Evolutionary conservation across 2,329 filamentous ascomycete species (phyloP).

Genomic region (Plectosphaerella sp.): DNA sequence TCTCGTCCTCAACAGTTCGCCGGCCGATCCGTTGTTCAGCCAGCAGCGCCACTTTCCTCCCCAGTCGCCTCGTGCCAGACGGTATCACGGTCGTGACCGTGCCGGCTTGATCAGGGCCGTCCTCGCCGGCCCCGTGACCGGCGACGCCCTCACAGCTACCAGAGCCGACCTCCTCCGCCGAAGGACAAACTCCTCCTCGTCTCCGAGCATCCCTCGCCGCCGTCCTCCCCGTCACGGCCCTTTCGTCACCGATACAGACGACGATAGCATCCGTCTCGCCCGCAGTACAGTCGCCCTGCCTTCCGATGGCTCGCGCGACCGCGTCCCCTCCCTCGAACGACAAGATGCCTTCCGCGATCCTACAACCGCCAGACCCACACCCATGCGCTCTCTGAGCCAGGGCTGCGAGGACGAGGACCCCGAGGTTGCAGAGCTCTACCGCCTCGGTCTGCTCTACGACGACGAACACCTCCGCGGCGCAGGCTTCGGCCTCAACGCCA

Average conservation of each 20-base stretch:
- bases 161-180: not conserved
- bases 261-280: conserved; percentile 30
- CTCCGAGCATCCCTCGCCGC: not conserved
- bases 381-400: no score
- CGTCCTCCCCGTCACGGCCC: not conserved
- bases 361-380: conserved; percentile 24
- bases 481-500: conserved; percentile 33
- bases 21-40: not conserved
- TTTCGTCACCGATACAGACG: not conserved
- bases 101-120: not conserved
- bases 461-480: conserved; percentile 28
- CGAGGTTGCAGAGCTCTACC: conserved; percentile 36
- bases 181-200: not conserved
- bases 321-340: conserved; percentile 35
- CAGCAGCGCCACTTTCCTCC: not conserved
- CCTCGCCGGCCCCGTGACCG: not conserved
- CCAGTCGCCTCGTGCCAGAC: not conserved
- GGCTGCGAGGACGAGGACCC: conserved; percentile 26
- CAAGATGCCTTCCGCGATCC: conserved; percentile 42
- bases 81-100: not conserved
- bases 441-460: conserved; percentile 40
- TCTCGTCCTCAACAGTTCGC: conserved; percentile 6
- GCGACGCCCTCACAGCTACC: not conserved
- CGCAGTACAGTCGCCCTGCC: conserved; percentile 29
- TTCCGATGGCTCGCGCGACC: conserved; percentile 25